Percentiles rank a stretch among this genome's conserved stretches.
phyloP scores from a whole-genome alignment of 805 yeast species.

The Grigorovia humatica region DNA sequence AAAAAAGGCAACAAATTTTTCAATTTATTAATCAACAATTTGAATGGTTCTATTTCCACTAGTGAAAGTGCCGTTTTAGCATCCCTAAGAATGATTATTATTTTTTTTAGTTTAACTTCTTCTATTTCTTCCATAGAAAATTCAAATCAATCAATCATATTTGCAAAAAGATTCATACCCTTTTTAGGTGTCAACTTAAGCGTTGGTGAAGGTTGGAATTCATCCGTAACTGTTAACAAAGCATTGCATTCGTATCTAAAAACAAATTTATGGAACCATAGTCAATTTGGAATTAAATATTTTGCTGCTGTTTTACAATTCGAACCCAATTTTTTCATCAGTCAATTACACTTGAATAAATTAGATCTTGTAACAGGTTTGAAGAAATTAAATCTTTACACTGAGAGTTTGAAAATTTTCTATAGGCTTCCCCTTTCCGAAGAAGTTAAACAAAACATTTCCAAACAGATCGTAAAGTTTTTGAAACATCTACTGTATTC shows the following conservation, averaged over 20 bases:
- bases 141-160: slow-evolving; percentile 9
- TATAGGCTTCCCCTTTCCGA: slow-evolving; percentile 24
- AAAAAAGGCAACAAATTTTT: slow-evolving; percentile 18
- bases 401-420: slow-evolving; percentile 30
- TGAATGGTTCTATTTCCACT: slow-evolving; percentile 17
- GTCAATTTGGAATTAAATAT: slow-evolving; percentile 21
- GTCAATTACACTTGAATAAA: slow-evolving; percentile 14
- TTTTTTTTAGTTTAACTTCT: slow-evolving; percentile 14
- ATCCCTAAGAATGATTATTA: slow-evolving; percentile 15
- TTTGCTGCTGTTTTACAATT: slow-evolving; percentile 25
- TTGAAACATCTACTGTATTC: slow-evolving; percentile 24
- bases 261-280: slow-evolving; percentile 2
- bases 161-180: slow-evolving; percentile 16
- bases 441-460: slow-evolving; percentile 16
- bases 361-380: slow-evolving; percentile 9
- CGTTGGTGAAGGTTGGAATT: slow-evolving; percentile 15
- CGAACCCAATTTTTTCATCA: slow-evolving; percentile 25
- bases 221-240: slow-evolving; percentile 10
- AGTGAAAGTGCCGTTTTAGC: slow-evolving; percentile 20
- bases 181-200: slow-evolving; percentile 14
- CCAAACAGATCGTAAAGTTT: slow-evolving; percentile 22
- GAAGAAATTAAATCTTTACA: slow-evolving; percentile 25
- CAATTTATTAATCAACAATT: slow-evolving; percentile 17
- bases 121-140: slow-evolving; percentile 12
- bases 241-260: slow-evolving; percentile 3